Evolutionary conservation across 345 rosid genomes (phyloP), one percentile per base, ranked within the genome.

Genomic region (Aquilaria malaccensis): DNA sequence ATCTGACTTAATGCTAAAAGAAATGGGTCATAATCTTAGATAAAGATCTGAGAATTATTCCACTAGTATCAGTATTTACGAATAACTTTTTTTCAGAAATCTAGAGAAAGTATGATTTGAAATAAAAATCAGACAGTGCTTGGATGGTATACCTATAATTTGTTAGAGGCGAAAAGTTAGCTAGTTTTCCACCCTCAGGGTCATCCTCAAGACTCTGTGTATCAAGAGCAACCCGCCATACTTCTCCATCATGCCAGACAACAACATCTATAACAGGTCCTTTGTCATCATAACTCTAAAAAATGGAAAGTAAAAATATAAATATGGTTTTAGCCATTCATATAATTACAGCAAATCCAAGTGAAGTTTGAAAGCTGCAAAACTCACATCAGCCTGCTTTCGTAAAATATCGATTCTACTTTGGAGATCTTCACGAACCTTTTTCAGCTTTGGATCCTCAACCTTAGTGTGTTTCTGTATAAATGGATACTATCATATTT

Each of bases 161-260:
- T 63, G 97, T 90, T 54, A 90, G 77, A 50, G 96, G 96, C 56
- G 69, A 46, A 60, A 88, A 94, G 69, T 79, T 80, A 67, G 95
- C 86, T 47, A 94, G 91, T 74, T 79, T 87, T 70, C 99, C 97
- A 65, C 80, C 63, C 57, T 83, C 83, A 68, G 86, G 77, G 74
- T 81, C 86, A 73, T 88, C 85, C 80, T 84, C 97, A 54, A 94
- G 83, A 71, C 78, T 88, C 66, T 85, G 99, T 7, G 96, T 90
- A 70, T 94, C 99, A 71, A 94, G 87, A 58, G 97, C 97, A 72
- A 68, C 96, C 80, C 97, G 85, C 97, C 99, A 94, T 46, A 83
- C 74, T 69, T 88, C 93, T 54, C 96, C 99, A 68, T 94, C 97
- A 74, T 94, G 81, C 99, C 99, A 94, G 47, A 86, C 96, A 72